Conservation (phyloP, 169 alveolate genomes). For the Cryptosporidium sp. region DNA sequence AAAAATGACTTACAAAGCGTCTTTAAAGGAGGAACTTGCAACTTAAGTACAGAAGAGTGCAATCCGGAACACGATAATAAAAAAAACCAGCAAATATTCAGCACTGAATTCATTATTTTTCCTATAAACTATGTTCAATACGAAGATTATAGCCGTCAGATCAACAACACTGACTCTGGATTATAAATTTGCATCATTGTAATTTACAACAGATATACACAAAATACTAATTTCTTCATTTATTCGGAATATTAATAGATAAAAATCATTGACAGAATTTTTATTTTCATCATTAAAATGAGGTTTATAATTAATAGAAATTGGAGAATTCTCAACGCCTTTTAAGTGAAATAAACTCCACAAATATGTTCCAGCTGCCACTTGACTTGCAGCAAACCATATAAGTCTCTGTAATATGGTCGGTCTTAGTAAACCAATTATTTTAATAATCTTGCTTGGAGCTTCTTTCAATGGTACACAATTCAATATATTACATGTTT, state of each 20-base stretch:
- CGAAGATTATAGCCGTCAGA: neutral
- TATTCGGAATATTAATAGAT: conserved; percentile 13
- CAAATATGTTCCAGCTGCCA: conserved; percentile 31
- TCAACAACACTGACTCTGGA: neutral
- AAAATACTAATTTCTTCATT: conserved; percentile 24
- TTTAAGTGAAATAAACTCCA: conserved; percentile 56
- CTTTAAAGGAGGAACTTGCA: neutral
- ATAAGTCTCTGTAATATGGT: neutral
- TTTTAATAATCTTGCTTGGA: conserved; percentile 18
- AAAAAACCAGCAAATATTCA: conserved; percentile 3
- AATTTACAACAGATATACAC: conserved; percentile 22
- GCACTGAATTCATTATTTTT: conserved; percentile 43
- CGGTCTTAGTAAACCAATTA: conserved; percentile 49
- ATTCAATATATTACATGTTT: neutral
- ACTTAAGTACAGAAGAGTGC: neutral
- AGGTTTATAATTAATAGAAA: conserved; percentile 52
- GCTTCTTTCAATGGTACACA: neutral
- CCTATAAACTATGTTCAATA: conserved; percentile 29
- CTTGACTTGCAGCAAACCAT: conserved; percentile 34
- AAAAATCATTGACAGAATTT: conserved; percentile 35
- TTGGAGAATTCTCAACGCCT: conserved; percentile 18
- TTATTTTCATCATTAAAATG: conserved; percentile 19
- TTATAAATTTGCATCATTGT: conserved; percentile 57
- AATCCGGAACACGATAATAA: neutral
- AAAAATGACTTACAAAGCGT: conserved; percentile 7